Percentiles rank a stretch among this genome's conserved stretches.
These are phyloP conservation scores for Saksenaea vasiformis DNA, from an alignment of 371 early-diverging fungal genomes.

Conservation along the genomic window DNA sequence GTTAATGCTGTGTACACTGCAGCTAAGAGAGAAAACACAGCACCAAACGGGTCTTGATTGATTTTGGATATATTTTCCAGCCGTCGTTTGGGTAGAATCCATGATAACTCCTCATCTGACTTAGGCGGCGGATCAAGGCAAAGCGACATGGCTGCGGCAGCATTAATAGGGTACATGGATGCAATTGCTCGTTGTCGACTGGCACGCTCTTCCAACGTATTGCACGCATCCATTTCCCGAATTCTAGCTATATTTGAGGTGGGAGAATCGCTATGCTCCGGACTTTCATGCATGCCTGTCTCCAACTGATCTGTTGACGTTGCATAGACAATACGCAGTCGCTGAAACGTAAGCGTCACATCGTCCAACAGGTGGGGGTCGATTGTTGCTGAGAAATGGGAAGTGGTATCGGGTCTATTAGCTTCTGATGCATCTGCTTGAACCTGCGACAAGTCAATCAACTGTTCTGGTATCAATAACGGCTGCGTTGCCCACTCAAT, in stretches of 20 bases:
- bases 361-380: constrained; percentile 29
- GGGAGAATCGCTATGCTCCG: constrained; percentile 2
- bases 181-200: constrained; percentile 8
- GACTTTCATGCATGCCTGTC: constrained; percentile 17
- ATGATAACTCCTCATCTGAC: constrained; percentile 2
- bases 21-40: constrained; percentile 57
- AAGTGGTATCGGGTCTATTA: neutral
- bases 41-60: constrained; percentile 54
- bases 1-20: constrained; percentile 58
- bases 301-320: constrained; percentile 26
- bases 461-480: constrained; percentile 25
- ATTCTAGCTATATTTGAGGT: neutral
- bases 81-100: constrained; percentile 35
- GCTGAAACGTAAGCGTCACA: constrained; percentile 40
- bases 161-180: constrained; percentile 21
- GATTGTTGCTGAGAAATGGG: constrained; percentile 4
- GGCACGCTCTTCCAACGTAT: neutral
- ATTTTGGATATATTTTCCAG: constrained; percentile 46
- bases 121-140: constrained; percentile 26
- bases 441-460: constrained; percentile 8
- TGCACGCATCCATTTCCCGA: constrained; percentile 4
- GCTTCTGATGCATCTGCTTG: neutral
- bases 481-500: constrained; percentile 58
- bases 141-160: constrained; percentile 19
- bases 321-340: constrained; percentile 37